phyloP scores from a whole-genome alignment of 345 rosid genomes.

The Atalantia buxifolia region DNA sequence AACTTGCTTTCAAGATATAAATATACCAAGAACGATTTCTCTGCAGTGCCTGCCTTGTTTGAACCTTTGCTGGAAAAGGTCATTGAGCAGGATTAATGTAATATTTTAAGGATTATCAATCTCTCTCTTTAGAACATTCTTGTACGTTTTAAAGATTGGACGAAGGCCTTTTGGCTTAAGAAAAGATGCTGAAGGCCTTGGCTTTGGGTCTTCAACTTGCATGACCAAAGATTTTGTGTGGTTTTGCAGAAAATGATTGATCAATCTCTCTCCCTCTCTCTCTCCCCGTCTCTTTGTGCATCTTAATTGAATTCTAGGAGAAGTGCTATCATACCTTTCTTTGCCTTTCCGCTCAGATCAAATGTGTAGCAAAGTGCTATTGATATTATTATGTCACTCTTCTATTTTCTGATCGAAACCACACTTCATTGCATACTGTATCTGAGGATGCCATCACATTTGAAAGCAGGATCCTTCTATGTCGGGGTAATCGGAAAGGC shows the following conservation, averaged over 20 bases:
- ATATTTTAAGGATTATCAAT: background rate
- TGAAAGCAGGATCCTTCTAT: background rate
- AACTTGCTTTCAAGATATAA: slow-evolving; percentile 50
- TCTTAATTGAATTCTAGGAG: no score
- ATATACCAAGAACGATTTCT: slow-evolving; percentile 13
- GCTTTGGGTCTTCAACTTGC: background rate
- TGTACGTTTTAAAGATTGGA: background rate
- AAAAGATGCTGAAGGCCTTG: background rate
- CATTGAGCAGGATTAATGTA: background rate
- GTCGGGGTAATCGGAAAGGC: background rate
- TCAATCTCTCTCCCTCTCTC: background rate
- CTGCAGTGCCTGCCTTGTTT: background rate
- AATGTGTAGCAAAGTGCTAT: no score
- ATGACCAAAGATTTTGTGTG: background rate
- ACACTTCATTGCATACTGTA: background rate
- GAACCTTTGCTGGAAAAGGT: background rate
- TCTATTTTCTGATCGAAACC: background rate
- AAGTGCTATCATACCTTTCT: no score
- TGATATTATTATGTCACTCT: background rate
- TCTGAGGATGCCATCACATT: background rate
- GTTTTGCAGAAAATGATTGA: background rate
- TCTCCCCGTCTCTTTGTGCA: no score
- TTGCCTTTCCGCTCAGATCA: no score
- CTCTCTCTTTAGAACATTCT: background rate
- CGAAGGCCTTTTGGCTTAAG: background rate